Conservation (phyloP, 257 asterid genomes). For the Ilex aquifolium region DNA sequence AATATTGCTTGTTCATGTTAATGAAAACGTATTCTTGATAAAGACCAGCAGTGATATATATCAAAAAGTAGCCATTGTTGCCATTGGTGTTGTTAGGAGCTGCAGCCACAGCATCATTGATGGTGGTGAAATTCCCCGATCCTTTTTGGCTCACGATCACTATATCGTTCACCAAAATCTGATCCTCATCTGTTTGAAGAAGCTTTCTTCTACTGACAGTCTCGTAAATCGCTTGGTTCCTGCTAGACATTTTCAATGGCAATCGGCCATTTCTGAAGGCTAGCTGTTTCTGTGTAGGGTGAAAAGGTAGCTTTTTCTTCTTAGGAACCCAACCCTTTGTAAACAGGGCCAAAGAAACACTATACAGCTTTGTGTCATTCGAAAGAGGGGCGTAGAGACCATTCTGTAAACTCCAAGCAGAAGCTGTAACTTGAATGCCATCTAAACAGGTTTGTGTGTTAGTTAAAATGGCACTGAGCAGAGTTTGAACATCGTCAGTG, state of each 20-base stretch:
- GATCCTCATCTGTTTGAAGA: constrained; percentile 25
- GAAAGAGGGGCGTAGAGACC: constrained; percentile 48
- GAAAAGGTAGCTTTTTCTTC: constrained; percentile 12
- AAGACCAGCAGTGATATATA: constrained; percentile 49
- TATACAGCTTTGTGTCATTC: constrained; percentile 54
- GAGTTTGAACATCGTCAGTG: constrained; percentile 58
- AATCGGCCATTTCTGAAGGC: constrained; percentile 25
- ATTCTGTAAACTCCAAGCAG: constrained; percentile 48
- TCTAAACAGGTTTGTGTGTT: constrained; percentile 70
- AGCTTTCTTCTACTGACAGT: constrained; percentile 35
- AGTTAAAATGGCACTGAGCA: constrained; percentile 64
- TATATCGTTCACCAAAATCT: constrained; percentile 40
- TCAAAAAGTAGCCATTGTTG: constrained; percentile 45
- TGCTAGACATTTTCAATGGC: constrained; percentile 37
- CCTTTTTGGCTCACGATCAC: constrained; percentile 62
- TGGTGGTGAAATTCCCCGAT: constrained; percentile 43
- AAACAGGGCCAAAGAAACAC: constrained; percentile 58
- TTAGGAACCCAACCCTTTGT: constrained; percentile 57
- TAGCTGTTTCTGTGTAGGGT: not conserved
- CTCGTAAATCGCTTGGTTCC: constrained; percentile 24
- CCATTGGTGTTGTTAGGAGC: constrained; percentile 53
- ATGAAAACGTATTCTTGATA: constrained; percentile 64
- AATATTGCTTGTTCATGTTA: constrained; percentile 44
- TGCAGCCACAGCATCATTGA: constrained; percentile 52
- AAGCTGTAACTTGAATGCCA: constrained; percentile 46